These are phyloP conservation scores for Pseudocercospora pini-densiflorae DNA, from an alignment of 2,329 filamentous ascomycete genomes.

Conservation along the genomic window DNA sequence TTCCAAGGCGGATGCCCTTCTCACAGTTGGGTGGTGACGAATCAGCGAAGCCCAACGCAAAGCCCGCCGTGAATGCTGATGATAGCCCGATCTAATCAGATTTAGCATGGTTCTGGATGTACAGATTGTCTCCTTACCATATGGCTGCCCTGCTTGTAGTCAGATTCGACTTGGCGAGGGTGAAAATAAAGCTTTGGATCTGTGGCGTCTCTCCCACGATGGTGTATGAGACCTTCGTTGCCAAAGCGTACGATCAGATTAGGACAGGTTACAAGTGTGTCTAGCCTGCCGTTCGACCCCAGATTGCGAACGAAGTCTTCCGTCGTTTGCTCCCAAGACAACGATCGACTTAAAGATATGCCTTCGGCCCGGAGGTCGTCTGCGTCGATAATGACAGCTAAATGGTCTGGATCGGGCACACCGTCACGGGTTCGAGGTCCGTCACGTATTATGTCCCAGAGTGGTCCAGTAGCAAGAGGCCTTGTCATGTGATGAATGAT, in stretches of 20 bases:
- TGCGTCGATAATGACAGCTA: constrained; percentile 42
- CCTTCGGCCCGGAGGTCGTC: constrained; percentile 42
- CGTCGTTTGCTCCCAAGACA: constrained; percentile 41
- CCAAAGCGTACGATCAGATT: constrained; percentile 43
- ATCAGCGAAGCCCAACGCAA: constrained; percentile 39
- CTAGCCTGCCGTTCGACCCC: constrained; percentile 40
- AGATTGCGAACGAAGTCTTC: constrained; percentile 43
- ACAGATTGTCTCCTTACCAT: constrained; percentile 17
- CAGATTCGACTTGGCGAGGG: constrained; percentile 34
- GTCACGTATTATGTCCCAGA: constrained; percentile 42
- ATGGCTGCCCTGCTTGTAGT: constrained; percentile 18
- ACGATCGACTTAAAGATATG: constrained; percentile 38
- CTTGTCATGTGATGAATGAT: constrained; percentile 42
- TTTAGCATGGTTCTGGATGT: constrained; percentile 14
- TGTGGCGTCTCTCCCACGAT: constrained; percentile 41
- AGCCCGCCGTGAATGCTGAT: constrained; percentile 40
- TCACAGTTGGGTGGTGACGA: constrained; percentile 37
- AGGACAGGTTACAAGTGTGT: constrained; percentile 42
- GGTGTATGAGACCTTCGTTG: constrained; percentile 40
- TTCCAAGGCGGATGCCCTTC: constrained; percentile 36
- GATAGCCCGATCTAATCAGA: constrained; percentile 33
- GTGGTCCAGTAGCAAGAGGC: constrained; percentile 37
- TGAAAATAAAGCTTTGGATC: constrained; percentile 41
- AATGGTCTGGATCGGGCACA: constrained; percentile 38
- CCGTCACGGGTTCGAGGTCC: constrained; percentile 38